These are phyloP conservation scores for Trametopsis cervina DNA, from an alignment of 768 basidiomycete genomes.

Conservation along the genomic window DNA sequence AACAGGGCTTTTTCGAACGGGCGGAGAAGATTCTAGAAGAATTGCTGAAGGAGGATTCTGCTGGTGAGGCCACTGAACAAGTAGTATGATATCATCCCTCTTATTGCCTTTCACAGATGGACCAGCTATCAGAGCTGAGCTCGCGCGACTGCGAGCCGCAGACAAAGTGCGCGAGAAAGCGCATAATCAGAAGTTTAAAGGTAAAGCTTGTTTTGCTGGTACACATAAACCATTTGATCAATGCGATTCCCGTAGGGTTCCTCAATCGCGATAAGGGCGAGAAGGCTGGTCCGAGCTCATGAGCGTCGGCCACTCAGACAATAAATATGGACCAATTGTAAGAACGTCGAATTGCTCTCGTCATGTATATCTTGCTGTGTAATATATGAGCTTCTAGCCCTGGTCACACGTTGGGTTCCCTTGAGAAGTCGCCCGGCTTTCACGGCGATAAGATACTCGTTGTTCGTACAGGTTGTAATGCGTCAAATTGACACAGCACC, in stretches of 20 bases:
- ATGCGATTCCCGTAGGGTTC: conserved; percentile 35
- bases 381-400: no score
- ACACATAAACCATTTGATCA: not conserved
- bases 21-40: conserved; percentile 61
- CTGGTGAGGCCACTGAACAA: conserved; percentile 35
- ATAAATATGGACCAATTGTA: no score
- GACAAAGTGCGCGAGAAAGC: conserved; percentile 64
- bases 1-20: conserved; percentile 71
- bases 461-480: no score
- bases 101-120: conserved; percentile 27
- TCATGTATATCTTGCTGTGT: no score
- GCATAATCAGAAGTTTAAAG: conserved; percentile 69
- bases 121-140: conserved; percentile 58
- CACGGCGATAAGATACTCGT: no score
- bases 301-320: no score
- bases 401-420: no score
- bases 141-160: conserved; percentile 48
- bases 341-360: no score
- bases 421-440: no score
- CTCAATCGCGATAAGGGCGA: conserved; percentile 29
- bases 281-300: not conserved
- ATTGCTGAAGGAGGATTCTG: conserved; percentile 53
- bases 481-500: no score
- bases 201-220: conserved; percentile 27
- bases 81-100: no score